A percentile compares a stretch with the other conserved stretches of the same genome.
Conservation (phyloP, 441 rosid genomes). For the Gossypium schwendimanii region DNA sequence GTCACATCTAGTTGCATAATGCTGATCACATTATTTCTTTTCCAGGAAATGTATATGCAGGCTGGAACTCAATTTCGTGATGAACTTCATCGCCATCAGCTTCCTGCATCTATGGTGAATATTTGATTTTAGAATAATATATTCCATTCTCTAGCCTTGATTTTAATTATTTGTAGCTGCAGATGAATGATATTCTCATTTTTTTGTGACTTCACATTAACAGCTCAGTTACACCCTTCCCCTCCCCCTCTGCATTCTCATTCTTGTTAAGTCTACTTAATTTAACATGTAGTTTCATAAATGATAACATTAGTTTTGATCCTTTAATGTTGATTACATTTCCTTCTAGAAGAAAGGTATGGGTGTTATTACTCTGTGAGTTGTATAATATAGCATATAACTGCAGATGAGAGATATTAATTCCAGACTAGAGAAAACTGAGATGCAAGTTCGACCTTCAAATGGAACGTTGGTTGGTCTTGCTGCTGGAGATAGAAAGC, state of each 20-base stretch:
- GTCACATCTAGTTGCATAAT: background rate
- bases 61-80: conserved; percentile 88
- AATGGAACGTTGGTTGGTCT: conserved; percentile 49
- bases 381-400: conserved; percentile 2
- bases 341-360: conserved; percentile 1
- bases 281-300: background rate
- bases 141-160: background rate
- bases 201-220: background rate
- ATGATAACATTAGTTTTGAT: conserved; percentile 3
- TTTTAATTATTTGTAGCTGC: background rate
- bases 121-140: background rate
- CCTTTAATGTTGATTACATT: background rate
- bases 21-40: conserved; percentile 19
- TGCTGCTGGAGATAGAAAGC: conserved; percentile 54
- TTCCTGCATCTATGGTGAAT: conserved; percentile 74
- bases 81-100: conserved; percentile 87
- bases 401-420: conserved; percentile 90
- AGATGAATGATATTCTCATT: background rate
- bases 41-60: conserved; percentile 92
- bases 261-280: conserved; percentile 6
- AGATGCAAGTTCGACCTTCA: conserved; percentile 60
- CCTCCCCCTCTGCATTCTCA: background rate
- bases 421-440: conserved; percentile 86
- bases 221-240: background rate
- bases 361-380: conserved; percentile 1